These are phyloP conservation scores for Ustulina deusta DNA, from an alignment of 2,329 filamentous ascomycete genomes.

Conservation along the genomic window DNA sequence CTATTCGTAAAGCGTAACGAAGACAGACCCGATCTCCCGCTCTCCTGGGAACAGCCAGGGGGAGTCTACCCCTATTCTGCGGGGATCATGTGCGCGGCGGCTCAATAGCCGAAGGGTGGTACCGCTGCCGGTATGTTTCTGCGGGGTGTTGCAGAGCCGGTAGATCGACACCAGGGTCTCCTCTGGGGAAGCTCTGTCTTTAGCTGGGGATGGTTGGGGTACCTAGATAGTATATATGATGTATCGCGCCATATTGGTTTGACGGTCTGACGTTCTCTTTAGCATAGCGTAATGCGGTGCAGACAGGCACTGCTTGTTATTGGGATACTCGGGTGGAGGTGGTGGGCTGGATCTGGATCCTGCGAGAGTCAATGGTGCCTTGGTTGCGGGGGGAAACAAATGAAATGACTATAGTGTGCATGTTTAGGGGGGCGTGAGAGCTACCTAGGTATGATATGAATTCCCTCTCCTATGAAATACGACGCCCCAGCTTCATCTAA, in stretches of 20 bases:
- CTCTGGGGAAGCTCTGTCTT: neutral
- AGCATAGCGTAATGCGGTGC: neutral
- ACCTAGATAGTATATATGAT: neutral
- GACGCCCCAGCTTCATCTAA: neutral
- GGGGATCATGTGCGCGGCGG: neutral
- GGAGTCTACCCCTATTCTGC: neutral
- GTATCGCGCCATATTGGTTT: neutral
- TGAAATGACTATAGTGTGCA: too few relatives aligned
- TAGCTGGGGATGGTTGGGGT: neutral
- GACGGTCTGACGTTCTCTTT: neutral
- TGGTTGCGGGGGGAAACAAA: too few relatives aligned
- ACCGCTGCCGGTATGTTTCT: neutral
- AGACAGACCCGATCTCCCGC: neutral
- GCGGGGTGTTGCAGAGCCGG: slow-evolving; percentile 8
- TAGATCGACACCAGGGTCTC: slow-evolving; percentile 21
- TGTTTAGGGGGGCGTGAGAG: neutral
- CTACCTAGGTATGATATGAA: too few relatives aligned
- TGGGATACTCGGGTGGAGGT: neutral
- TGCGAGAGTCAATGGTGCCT: too few relatives aligned
- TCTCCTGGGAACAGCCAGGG: neutral
- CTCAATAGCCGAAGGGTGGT: neutral
- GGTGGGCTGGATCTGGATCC: neutral
- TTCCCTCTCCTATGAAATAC: neutral
- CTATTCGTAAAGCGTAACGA: too few relatives aligned
- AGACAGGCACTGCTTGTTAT: neutral